A percentile compares a stretch with the other conserved stretches of the same genome.
These are phyloP conservation scores for Hypoxylon sp. DNA, from an alignment of 2,329 filamentous ascomycete species.

Conservation along the genomic window DNA sequence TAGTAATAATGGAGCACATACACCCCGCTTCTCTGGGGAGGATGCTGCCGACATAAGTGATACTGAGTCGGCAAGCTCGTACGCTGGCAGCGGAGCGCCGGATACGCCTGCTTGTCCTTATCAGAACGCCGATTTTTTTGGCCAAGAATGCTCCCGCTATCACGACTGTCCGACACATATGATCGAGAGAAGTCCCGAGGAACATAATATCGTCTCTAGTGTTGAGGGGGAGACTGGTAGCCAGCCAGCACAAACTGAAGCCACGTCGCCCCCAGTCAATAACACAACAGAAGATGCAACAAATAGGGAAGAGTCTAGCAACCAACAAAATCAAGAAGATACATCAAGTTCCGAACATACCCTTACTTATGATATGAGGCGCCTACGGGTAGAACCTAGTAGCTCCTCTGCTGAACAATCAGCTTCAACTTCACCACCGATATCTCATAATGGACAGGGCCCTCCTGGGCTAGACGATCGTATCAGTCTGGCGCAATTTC, in stretches of 20 bases:
- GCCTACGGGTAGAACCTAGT: not conserved
- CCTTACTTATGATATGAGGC: not conserved
- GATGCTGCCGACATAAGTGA: slow-evolving; percentile 27
- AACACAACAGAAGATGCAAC: not conserved
- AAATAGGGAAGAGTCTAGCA: not conserved
- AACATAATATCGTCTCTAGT: slow-evolving; percentile 7
- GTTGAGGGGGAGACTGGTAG: slow-evolving; percentile 6
- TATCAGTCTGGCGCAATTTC: slow-evolving; percentile 1
- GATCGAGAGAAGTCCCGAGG: slow-evolving; percentile 49
- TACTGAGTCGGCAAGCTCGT: slow-evolving; percentile 50
- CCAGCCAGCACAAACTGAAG: not conserved
- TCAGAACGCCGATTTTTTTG: slow-evolving; percentile 50
- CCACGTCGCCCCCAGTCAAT: not conserved
- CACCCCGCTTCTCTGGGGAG: slow-evolving; percentile 6
- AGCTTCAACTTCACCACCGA: not conserved
- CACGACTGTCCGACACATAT: slow-evolving; percentile 60
- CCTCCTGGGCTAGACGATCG: not conserved
- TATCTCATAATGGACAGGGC: not conserved
- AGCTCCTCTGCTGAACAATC: not conserved
- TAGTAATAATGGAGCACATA: slow-evolving; percentile 3
- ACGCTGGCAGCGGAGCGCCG: slow-evolving; percentile 48
- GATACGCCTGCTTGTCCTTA: slow-evolving; percentile 48
- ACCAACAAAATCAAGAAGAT: not conserved
- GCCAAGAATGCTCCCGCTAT: slow-evolving; percentile 57
- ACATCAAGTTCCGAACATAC: slow-evolving; percentile 3